Evolutionary conservation across 176 grass and related monocot species (phyloP).

Genomic region (Oryza nivara): DNA sequence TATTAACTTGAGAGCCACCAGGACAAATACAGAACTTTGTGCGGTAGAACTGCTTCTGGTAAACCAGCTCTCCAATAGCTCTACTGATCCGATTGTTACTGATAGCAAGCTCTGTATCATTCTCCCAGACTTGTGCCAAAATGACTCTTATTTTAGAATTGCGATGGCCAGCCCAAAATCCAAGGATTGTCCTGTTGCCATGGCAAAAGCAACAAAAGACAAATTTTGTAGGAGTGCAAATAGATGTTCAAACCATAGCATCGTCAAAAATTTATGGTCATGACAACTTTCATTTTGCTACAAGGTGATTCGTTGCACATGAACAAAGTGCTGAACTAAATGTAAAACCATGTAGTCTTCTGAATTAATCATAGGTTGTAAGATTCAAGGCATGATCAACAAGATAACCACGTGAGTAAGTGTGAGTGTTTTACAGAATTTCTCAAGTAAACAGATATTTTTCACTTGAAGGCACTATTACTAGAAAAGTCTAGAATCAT

Average conservation of each 20-base stretch:
- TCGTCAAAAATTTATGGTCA: background rate
- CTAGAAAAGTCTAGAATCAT: no score
- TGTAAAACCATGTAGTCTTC: constrained; percentile 10
- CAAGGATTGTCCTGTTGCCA: constrained; percentile 59
- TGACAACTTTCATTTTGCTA: background rate
- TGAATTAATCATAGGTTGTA: constrained; percentile 14
- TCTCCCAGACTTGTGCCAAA: constrained; percentile 86
- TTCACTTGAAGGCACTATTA: no score
- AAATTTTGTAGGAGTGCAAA: constrained; percentile 2
- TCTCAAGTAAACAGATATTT: background rate
- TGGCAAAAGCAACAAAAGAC: constrained; percentile 10
- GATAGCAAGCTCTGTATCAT: constrained; percentile 92
- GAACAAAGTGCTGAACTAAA: background rate
- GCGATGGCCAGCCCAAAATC: constrained; percentile 86
- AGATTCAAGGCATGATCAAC: background rate
- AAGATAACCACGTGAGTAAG: constrained; percentile 3
- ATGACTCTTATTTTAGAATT: constrained; percentile 97
- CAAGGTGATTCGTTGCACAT: constrained; percentile 6
- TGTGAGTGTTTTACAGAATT: background rate
- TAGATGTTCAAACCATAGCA: background rate
- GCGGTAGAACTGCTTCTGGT: constrained; percentile 90
- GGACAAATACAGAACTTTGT: constrained; percentile 99
- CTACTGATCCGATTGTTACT: constrained; percentile 94
- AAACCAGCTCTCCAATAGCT: constrained; percentile 85
- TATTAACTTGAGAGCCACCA: constrained; percentile 98